Percentiles rank a stretch among this genome's conserved stretches.
Evolutionary conservation across 2,329 filamentous ascomycete genomes (phyloP).

Genomic region (Cercospora beticola): DNA sequence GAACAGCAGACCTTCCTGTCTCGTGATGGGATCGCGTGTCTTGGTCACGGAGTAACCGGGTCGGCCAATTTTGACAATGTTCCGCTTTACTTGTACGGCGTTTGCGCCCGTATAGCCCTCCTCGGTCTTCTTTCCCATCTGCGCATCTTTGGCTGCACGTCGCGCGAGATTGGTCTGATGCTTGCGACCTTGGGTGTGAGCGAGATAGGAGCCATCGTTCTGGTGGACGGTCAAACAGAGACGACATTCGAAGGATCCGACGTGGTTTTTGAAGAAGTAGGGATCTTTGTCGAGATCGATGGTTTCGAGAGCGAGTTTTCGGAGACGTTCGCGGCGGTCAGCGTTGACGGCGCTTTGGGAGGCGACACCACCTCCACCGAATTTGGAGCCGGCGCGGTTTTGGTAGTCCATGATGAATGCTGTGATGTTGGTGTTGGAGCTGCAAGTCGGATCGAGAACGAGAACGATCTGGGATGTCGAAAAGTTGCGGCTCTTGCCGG

Average conservation of each 20-base stretch:
- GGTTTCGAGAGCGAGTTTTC: constrained; percentile 95
- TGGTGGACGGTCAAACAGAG: constrained; percentile 97
- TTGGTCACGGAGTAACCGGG: constrained; percentile 99
- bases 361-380: constrained; percentile 94
- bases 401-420: constrained; percentile 48
- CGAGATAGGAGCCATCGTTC: constrained; percentile 97
- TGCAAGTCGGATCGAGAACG: neutral
- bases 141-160: constrained; percentile 91
- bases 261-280: constrained; percentile 99
- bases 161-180: constrained; percentile 98
- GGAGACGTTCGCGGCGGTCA: constrained; percentile 92
- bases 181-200: constrained; percentile 97
- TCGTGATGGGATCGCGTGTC: constrained; percentile 80
- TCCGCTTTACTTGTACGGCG: constrained; percentile 67
- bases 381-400: constrained; percentile 95
- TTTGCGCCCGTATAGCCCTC: constrained; percentile 73
- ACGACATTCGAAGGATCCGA: constrained; percentile 95
- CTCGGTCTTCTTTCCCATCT: constrained; percentile 68
- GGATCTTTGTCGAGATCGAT: constrained; percentile 99
- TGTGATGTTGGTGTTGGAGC: constrained; percentile 1
- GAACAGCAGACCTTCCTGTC: constrained; percentile 89
- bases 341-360: constrained; percentile 92
- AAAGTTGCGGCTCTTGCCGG: neutral
- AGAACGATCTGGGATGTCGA: neutral
- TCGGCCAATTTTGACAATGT: constrained; percentile 89